Evolutionary conservation across 495 filamentous ascomycete genomes (phyloP).

Genomic region (Penicillium nucicola): DNA sequence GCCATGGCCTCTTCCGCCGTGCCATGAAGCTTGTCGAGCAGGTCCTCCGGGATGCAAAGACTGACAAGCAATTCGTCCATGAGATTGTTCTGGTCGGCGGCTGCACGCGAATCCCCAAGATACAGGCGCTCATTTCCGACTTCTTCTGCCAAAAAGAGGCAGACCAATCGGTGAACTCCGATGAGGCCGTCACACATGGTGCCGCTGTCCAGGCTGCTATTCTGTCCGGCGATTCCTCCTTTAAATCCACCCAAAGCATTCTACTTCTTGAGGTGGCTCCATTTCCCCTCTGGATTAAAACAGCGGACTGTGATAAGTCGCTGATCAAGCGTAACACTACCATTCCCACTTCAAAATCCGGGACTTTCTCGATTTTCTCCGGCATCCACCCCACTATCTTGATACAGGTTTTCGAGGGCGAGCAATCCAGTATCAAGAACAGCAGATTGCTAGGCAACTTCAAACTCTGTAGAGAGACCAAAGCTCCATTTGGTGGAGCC

Average conservation of each 20-base stretch:
- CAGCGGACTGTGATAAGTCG: conserved; percentile 95
- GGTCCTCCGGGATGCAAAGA: conserved; percentile 92
- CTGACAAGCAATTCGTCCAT: conserved; percentile 91
- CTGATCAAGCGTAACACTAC: conserved; percentile 99
- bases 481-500: conserved; percentile 95
- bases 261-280: conserved; percentile 95
- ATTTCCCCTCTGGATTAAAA: conserved; percentile 97
- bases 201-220: conserved; percentile 98
- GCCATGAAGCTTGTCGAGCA: conserved; percentile 98
- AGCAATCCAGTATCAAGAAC: conserved; percentile 97
- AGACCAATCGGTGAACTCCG: conserved; percentile 99
- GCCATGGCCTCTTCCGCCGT: conserved; percentile 92
- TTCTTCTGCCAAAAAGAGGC: conserved; percentile 99
- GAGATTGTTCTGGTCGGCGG: conserved; percentile 99
- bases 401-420: conserved; percentile 99
- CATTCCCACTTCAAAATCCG: conserved; percentile 98
- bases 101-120: conserved; percentile 97
- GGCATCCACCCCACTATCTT: conserved; percentile 99
- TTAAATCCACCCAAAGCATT: conserved; percentile 91
- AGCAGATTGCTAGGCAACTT: conserved; percentile 99
- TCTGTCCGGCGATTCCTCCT: conserved; percentile 94
- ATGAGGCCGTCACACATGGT: conserved; percentile 98
- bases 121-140: conserved; percentile 97
- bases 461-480: conserved; percentile 94
- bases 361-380: conserved; percentile 98